phyloP scores from a whole-genome alignment of 306 rosid genomes.

The Casuarina glauca region DNA sequence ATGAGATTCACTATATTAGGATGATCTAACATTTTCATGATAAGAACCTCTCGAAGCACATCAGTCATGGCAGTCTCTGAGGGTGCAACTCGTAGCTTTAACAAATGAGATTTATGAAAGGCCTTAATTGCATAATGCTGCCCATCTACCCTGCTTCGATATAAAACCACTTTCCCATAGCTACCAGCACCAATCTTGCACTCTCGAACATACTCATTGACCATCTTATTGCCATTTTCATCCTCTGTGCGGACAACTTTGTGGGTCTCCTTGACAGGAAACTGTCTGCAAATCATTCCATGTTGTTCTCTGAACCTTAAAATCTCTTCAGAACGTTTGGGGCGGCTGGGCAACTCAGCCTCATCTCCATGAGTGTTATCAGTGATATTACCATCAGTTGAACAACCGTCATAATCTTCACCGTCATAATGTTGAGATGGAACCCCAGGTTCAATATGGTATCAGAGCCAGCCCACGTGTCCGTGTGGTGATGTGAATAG shows the following conservation, averaged over 20 bases:
- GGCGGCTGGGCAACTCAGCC: slow-evolving; percentile 39
- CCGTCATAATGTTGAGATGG: too few relatives aligned
- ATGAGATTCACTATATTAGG: slow-evolving; percentile 94
- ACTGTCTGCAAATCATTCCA: slow-evolving; percentile 81
- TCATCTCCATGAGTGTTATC: slow-evolving; percentile 58
- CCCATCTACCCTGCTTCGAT: slow-evolving; percentile 69
- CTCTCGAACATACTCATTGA: slow-evolving; percentile 93
- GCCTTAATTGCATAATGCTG: slow-evolving; percentile 93
- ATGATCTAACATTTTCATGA: slow-evolving; percentile 94
- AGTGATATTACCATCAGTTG: slow-evolving; percentile 49
- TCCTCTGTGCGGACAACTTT: slow-evolving; percentile 81
- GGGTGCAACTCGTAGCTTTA: slow-evolving; percentile 94
- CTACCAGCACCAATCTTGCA: slow-evolving; percentile 93
- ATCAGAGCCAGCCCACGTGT: too few relatives aligned
- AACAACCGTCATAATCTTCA: slow-evolving; percentile 60
- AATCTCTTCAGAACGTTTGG: slow-evolving; percentile 83
- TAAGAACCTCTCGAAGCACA: slow-evolving; percentile 95
- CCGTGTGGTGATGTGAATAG: too few relatives aligned
- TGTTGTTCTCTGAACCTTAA: slow-evolving; percentile 58
- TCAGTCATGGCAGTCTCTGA: slow-evolving; percentile 99
- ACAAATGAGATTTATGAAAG: slow-evolving; percentile 92
- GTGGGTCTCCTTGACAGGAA: slow-evolving; percentile 87
- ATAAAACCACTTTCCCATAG: slow-evolving; percentile 99
- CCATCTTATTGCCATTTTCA: slow-evolving; percentile 84
- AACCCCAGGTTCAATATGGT: too few relatives aligned